phyloP scores from a whole-genome alignment of 2,329 filamentous ascomycete species.

The Cercospora nicotianae region DNA sequence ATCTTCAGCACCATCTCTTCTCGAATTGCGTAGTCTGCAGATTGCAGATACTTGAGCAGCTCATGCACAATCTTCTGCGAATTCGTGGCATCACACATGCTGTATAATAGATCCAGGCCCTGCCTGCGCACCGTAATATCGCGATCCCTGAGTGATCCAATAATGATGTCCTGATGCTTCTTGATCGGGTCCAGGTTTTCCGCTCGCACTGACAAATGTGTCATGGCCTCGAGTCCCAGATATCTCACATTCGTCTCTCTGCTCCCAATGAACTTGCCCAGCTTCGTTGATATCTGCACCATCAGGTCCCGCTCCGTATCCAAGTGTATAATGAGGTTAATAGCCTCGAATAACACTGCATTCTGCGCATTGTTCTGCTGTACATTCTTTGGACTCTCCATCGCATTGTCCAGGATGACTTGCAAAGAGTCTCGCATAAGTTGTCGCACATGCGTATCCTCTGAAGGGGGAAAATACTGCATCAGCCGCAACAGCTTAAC shows the following conservation, averaged over 20 bases:
- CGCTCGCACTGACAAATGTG: conserved; percentile 87
- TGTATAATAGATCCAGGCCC: conserved; percentile 93
- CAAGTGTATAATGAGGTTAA: conserved; percentile 96
- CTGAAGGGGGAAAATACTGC: conserved; percentile 95
- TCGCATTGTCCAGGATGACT: conserved; percentile 84
- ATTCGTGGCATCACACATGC: conserved; percentile 98
- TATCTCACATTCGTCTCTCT: conserved; percentile 97
- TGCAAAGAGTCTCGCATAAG: conserved; percentile 90
- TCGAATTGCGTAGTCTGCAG: conserved; percentile 93
- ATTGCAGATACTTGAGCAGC: conserved; percentile 89
- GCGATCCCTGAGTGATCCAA: conserved; percentile 88
- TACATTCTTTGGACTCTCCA: conserved; percentile 96
- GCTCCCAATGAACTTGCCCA: conserved; percentile 95
- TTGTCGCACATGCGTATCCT: conserved; percentile 86
- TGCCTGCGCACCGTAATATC: conserved; percentile 97
- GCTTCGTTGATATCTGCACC: conserved; percentile 87
- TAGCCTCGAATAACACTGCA: conserved; percentile 95
- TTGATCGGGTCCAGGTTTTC: conserved; percentile 97
- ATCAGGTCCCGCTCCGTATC: conserved; percentile 93
- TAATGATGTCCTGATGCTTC: conserved; percentile 93
- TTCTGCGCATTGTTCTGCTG: conserved; percentile 99
- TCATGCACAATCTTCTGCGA: conserved; percentile 91
- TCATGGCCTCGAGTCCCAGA: conserved; percentile 95
- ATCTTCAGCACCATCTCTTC: conserved; percentile 99
- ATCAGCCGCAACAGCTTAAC: conserved; percentile 88